Evolutionary conservation across 768 basidiomycete species (phyloP).

Genomic region (Strobilomyces confusus): DNA sequence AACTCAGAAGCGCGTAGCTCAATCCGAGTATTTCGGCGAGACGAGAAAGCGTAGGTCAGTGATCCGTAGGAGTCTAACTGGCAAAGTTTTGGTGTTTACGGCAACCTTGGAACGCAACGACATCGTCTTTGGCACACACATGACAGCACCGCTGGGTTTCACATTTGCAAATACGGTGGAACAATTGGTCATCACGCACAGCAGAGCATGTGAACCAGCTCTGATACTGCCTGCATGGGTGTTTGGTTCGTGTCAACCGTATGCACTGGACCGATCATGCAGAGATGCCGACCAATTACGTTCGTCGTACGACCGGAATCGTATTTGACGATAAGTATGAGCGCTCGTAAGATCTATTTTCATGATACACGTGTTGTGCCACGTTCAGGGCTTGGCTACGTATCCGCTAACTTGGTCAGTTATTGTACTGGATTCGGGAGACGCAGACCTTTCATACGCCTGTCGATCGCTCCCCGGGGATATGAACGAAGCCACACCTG

Average conservation of each 20-base stretch:
- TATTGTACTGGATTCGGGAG: constrained; percentile 3
- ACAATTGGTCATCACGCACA: not conserved
- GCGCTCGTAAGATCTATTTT: constrained; percentile 6
- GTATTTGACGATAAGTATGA: constrained; percentile 29
- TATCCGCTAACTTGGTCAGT: constrained; percentile 1
- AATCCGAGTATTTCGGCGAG: not conserved
- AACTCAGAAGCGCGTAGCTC: not conserved
- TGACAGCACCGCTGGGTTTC: constrained; percentile 1
- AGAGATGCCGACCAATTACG: not conserved
- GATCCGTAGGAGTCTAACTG: not conserved
- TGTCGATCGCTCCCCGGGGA: constrained; percentile 23
- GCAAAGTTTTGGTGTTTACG: not conserved
- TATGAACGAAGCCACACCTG: constrained; percentile 12
- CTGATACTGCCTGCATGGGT: not conserved
- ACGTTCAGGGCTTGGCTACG: constrained; percentile 9
- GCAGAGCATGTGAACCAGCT: not conserved
- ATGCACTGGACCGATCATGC: not conserved
- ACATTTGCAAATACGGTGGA: constrained; percentile 14
- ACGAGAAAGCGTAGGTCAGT: not conserved
- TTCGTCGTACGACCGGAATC: constrained; percentile 1
- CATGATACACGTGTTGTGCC: constrained; percentile 19
- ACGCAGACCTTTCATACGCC: constrained; percentile 1
- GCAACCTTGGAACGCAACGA: not conserved
- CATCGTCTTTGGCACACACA: not conserved
- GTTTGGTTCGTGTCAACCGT: not conserved